Evolutionary conservation across 148 eudicot species (phyloP).

Genomic region (Chenopodium berlandieri): DNA sequence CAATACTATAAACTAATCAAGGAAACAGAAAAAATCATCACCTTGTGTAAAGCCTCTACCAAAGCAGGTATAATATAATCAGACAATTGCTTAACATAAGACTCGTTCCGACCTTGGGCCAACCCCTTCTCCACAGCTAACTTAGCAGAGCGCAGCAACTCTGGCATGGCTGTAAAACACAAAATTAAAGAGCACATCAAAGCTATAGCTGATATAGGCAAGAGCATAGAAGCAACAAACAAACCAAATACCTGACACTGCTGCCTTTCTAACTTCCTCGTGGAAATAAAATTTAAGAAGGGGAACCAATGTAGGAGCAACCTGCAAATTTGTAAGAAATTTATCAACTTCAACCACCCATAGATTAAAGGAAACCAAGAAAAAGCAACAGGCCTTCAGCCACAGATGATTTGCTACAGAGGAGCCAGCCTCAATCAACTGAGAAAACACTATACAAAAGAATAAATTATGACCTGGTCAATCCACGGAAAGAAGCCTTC

Average conservation of each 20-base stretch:
- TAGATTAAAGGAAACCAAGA: neutral
- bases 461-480: constrained; percentile 34
- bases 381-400: neutral
- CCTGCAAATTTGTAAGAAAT: constrained; percentile 23
- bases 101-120: constrained; percentile 42
- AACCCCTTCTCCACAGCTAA: constrained; percentile 45
- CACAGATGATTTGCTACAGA: neutral
- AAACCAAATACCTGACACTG: constrained; percentile 41
- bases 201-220: neutral
- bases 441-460: neutral
- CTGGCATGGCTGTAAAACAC: constrained; percentile 38
- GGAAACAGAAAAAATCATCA: constrained; percentile 3
- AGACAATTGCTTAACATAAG: constrained; percentile 40
- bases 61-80: constrained; percentile 43
- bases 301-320: constrained; percentile 49
- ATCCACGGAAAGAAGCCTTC: constrained; percentile 50
- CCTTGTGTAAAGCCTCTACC: constrained; percentile 53
- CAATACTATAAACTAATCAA: neutral
- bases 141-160: constrained; percentile 44
- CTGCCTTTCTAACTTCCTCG: constrained; percentile 50
- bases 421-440: neutral
- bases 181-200: constrained; percentile 6
- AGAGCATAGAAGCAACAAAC: constrained; percentile 11
- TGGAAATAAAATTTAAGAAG: constrained; percentile 52
- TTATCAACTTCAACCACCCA: neutral